Conservation (phyloP, 495 filamentous ascomycete genomes). For the Daldinia caldariorum region DNA sequence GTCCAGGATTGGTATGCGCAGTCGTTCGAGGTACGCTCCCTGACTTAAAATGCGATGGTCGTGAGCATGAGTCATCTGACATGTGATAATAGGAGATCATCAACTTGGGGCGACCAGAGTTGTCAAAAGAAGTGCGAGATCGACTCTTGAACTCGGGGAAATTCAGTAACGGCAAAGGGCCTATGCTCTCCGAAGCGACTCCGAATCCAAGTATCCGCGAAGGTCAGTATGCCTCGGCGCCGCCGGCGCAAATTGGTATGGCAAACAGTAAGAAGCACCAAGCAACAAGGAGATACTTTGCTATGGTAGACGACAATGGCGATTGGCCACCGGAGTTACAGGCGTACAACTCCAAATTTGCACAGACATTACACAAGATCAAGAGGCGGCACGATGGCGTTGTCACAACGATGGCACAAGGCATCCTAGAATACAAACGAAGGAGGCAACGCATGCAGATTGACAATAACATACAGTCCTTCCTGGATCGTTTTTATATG, state of each 20-base stretch:
- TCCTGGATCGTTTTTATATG: conserved; percentile 99
- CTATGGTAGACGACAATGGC: conserved; percentile 83
- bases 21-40: conserved; percentile 88
- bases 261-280: conserved; percentile 63
- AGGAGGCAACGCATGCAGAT: conserved; percentile 97
- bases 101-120: conserved; percentile 76
- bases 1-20: conserved; percentile 99
- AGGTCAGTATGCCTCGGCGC: conserved; percentile 86
- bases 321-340: conserved; percentile 96
- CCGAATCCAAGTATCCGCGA: conserved; percentile 88
- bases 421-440: conserved; percentile 97
- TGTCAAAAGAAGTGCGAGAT: conserved; percentile 79
- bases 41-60: conserved; percentile 11
- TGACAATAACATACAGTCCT: conserved; percentile 93
- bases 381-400: conserved; percentile 97
- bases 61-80: conserved; percentile 44
- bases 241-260: conserved; percentile 62
- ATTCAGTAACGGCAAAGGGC: conserved; percentile 62
- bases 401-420: conserved; percentile 93
- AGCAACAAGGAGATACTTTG: conserved; percentile 81
- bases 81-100: conserved; percentile 81
- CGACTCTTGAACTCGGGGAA: conserved; percentile 78
- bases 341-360: conserved; percentile 91
- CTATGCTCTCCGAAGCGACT: conserved; percentile 80
- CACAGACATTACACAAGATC: conserved; percentile 85